These are phyloP conservation scores for Lactifluus pinguis DNA, from an alignment of 768 basidiomycete species.

Conservation along the genomic window DNA sequence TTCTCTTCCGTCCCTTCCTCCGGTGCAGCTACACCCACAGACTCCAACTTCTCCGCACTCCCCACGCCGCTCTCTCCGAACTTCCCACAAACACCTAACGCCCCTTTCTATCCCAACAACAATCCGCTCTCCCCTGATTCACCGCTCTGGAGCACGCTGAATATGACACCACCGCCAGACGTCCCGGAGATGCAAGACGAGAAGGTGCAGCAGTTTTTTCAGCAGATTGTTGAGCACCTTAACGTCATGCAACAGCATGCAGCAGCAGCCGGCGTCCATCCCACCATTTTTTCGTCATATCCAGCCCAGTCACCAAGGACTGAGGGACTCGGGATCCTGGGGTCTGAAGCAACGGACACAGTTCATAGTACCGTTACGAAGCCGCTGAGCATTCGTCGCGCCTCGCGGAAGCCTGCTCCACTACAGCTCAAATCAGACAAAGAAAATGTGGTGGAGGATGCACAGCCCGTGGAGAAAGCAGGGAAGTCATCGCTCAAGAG, in stretches of 20 bases:
- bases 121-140: slow-evolving; percentile 26
- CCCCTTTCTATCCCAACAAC: slow-evolving; percentile 18
- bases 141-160: slow-evolving; percentile 25
- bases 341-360: slow-evolving; percentile 4
- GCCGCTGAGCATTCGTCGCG: slow-evolving; percentile 36
- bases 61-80: slow-evolving; percentile 22
- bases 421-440: slow-evolving; percentile 36
- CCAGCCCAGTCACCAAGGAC: neutral
- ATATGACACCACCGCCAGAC: slow-evolving; percentile 37
- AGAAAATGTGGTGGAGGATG: slow-evolving; percentile 38
- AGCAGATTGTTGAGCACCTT: slow-evolving; percentile 76
- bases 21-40: slow-evolving; percentile 1
- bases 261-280: slow-evolving; percentile 9
- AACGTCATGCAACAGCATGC: slow-evolving; percentile 59
- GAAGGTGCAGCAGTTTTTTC: slow-evolving; percentile 75
- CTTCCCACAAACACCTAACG: slow-evolving; percentile 11
- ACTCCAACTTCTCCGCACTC: slow-evolving; percentile 23
- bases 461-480: neutral
- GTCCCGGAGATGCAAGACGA: slow-evolving; percentile 68
- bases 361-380: slow-evolving; percentile 25
- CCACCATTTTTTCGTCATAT: neutral
- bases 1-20: slow-evolving; percentile 8
- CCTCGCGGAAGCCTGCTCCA: slow-evolving; percentile 10
- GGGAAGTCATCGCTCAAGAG: slow-evolving; percentile 38
- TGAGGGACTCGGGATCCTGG: slow-evolving; percentile 10